A percentile compares a stretch with the other conserved stretches of the same genome.
These are phyloP conservation scores for Rhododendron ovatum DNA, from an alignment of 148 eudicot genomes.

Conservation along the genomic window DNA sequence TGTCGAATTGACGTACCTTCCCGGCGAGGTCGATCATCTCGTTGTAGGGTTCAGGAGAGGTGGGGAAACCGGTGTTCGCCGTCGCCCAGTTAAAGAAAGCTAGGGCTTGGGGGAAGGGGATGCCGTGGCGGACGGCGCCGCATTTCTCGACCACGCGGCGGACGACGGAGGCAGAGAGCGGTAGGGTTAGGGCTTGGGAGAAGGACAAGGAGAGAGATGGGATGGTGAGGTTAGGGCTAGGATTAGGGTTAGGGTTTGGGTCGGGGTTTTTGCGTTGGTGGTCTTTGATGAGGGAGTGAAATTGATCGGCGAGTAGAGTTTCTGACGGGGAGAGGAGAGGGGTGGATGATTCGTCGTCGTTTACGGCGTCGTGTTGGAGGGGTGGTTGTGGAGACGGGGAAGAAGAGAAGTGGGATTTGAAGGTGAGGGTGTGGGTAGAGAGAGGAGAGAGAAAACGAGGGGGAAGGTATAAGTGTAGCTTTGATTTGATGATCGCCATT, in stretches of 20 bases:
- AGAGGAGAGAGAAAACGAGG: slow-evolving; percentile 21
- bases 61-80: not conserved
- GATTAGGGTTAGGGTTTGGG: slow-evolving; percentile 19
- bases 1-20: slow-evolving; percentile 59
- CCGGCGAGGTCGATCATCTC: slow-evolving; percentile 77
- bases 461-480: not conserved
- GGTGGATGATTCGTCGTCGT: slow-evolving; percentile 8
- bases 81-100: slow-evolving; percentile 84
- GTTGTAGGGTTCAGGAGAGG: slow-evolving; percentile 29
- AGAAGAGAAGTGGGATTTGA: slow-evolving; percentile 30
- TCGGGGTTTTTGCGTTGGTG: slow-evolving; percentile 67
- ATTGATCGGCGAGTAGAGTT: slow-evolving; percentile 30
- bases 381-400: slow-evolving; percentile 10
- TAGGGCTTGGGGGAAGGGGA: slow-evolving; percentile 64
- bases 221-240: slow-evolving; percentile 32
- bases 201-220: slow-evolving; percentile 46
- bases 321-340: slow-evolving; percentile 33
- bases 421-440: slow-evolving; percentile 18
- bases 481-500: slow-evolving; percentile 39
- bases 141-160: slow-evolving; percentile 47
- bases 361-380: slow-evolving; percentile 7
- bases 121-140: slow-evolving; percentile 56
- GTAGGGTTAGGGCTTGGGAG: slow-evolving; percentile 23
- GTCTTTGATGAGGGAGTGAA: slow-evolving; percentile 56
- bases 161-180: slow-evolving; percentile 47